These are phyloP conservation scores for Annulohypoxylon moriforme DNA, from an alignment of 495 filamentous ascomycete species.

Conservation along the genomic window DNA sequence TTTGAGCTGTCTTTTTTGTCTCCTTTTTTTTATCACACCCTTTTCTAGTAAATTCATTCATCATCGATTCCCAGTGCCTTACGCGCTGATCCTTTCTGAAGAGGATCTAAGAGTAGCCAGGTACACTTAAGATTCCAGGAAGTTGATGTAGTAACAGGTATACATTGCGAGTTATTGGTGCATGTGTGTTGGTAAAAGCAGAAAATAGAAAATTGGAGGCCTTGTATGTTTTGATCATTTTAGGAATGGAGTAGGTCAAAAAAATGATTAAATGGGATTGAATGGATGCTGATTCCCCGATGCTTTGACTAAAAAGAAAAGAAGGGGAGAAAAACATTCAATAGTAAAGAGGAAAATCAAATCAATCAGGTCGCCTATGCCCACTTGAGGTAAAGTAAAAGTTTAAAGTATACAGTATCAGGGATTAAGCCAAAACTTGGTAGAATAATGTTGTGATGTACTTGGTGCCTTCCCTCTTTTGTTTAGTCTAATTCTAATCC, in stretches of 20 bases:
- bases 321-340: not conserved
- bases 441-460: constrained; percentile 23
- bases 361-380: constrained; percentile 13
- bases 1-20: constrained; percentile 7
- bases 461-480: constrained; percentile 26
- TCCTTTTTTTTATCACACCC: constrained; percentile 12
- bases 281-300: constrained; percentile 21
- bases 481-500: constrained; percentile 26
- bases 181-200: constrained; percentile 15
- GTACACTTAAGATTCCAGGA: constrained; percentile 23
- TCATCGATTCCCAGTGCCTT: constrained; percentile 9
- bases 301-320: constrained; percentile 28
- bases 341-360: not conserved
- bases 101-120: constrained; percentile 1
- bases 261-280: constrained; percentile 25
- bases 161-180: not conserved
- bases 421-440: constrained; percentile 23
- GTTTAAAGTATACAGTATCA: constrained; percentile 39
- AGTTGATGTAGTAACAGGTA: constrained; percentile 18
- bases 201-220: not conserved
- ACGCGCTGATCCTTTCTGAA: constrained; percentile 18
- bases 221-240: constrained; percentile 29
- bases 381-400: not conserved
- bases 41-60: constrained; percentile 1
- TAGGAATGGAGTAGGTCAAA: constrained; percentile 24